These are phyloP conservation scores for Phytophthora vignae DNA, from an alignment of 352 stramenopile species.

Conservation along the genomic window DNA sequence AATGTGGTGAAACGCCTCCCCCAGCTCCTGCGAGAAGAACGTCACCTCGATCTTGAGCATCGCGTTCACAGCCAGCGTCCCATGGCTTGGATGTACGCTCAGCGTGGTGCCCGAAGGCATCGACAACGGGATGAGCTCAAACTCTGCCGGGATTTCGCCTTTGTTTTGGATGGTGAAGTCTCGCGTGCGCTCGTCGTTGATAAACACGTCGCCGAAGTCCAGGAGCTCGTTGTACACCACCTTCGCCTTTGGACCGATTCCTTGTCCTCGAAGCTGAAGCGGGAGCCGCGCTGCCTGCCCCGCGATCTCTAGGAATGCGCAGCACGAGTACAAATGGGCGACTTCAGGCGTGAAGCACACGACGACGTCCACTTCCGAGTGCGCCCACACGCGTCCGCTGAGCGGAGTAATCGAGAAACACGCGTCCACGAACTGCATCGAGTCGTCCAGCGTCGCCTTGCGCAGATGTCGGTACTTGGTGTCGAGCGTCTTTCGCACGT, in stretches of 20 bases:
- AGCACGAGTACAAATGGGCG: conserved; percentile 83
- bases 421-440: conserved; percentile 95
- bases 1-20: conserved; percentile 88
- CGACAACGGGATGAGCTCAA: conserved; percentile 60
- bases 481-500: conserved; percentile 72
- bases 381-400: conserved; percentile 91
- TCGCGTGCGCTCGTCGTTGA: conserved; percentile 88
- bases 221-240: conserved; percentile 94
- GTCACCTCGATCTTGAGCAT: conserved; percentile 87
- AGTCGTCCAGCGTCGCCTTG: conserved; percentile 90
- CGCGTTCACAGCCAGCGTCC: conserved; percentile 77
- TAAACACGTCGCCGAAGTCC: conserved; percentile 96
- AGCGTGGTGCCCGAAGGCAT: conserved; percentile 47
- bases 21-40: conserved; percentile 89
- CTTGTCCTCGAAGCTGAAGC: conserved; percentile 88
- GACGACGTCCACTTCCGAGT: conserved; percentile 92
- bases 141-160: conserved; percentile 93
- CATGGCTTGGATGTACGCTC: conserved; percentile 53
- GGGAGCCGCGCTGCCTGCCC: conserved; percentile 91
- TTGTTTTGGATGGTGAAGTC: conserved; percentile 95
- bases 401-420: conserved; percentile 93
- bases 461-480: conserved; percentile 93
- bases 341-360: conserved; percentile 90
- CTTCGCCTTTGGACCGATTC: conserved; percentile 93
- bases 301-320: conserved; percentile 90